These are phyloP conservation scores for Cercospora beticola DNA, from an alignment of 2,329 filamentous ascomycete species.

Conservation along the genomic window DNA sequence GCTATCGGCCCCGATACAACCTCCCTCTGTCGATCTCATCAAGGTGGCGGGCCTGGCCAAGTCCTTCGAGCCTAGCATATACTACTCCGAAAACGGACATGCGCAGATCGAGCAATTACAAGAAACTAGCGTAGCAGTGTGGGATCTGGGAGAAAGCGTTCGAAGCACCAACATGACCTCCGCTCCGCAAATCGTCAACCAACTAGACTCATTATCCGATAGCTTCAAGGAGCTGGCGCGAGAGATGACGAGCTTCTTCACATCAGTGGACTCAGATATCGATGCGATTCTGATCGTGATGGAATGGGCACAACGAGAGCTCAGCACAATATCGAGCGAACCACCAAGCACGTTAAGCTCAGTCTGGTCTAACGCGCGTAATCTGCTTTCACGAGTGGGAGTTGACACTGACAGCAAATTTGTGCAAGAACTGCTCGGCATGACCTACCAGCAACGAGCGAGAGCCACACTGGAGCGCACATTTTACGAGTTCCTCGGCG, in stretches of 20 bases:
- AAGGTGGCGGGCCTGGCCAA: conserved; percentile 87
- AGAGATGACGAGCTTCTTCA: conserved; percentile 88
- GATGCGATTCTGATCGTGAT: conserved; percentile 91
- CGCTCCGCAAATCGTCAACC: conserved; percentile 78
- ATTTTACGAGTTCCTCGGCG: conserved; percentile 81
- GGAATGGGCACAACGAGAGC: conserved; percentile 90
- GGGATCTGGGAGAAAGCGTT: conserved; percentile 90
- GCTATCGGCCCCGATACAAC: conserved; percentile 65
- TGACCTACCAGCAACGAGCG: conserved; percentile 77
- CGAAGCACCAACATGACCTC: conserved; percentile 88
- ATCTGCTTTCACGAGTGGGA: conserved; percentile 65
- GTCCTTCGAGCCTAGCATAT: conserved; percentile 90
- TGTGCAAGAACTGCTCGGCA: conserved; percentile 64
- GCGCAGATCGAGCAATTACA: conserved; percentile 84
- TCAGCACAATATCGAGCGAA: conserved; percentile 65
- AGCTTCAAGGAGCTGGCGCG: conserved; percentile 79
- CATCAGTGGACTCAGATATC: conserved; percentile 88
- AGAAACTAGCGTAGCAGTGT: conserved; percentile 88
- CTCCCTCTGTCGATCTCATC: conserved; percentile 77
- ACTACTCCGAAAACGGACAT: conserved; percentile 87
- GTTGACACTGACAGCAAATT: conserved; percentile 28
- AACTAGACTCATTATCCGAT: conserved; percentile 82
- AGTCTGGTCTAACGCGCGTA: conserved; percentile 83
- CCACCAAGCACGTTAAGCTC: conserved; percentile 65
- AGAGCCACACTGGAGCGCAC: conserved; percentile 78